These are phyloP conservation scores for Fusarium sp. DNA, from an alignment of 2,329 filamentous ascomycete genomes.

Conservation along the genomic window DNA sequence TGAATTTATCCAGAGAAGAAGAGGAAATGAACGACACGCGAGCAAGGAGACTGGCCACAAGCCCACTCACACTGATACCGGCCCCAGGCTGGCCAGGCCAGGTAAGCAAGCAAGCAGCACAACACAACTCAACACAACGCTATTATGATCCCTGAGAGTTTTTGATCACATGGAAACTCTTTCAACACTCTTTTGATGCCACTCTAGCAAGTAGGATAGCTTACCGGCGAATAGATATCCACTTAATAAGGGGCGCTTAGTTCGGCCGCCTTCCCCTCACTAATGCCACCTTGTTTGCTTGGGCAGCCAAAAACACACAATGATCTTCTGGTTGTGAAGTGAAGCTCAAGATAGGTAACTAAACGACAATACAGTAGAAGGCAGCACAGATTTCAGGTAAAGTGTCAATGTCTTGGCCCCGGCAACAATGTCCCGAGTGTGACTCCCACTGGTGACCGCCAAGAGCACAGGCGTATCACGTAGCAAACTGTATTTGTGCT, in stretches of 20 bases:
- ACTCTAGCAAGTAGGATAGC: constrained; percentile 26
- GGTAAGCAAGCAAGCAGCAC: not conserved
- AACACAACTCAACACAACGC: not conserved
- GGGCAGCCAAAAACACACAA: constrained; percentile 22
- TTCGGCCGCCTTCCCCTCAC: constrained; percentile 33
- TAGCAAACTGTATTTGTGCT: not conserved
- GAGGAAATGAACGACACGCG: constrained; percentile 25
- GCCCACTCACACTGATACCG: constrained; percentile 26
- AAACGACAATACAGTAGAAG: not conserved
- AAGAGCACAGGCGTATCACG: not conserved
- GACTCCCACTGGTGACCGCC: constrained; percentile 22
- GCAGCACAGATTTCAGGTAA: not conserved
- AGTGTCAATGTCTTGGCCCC: constrained; percentile 21
- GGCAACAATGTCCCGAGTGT: constrained; percentile 31
- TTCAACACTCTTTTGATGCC: constrained; percentile 4
- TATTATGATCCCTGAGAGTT: constrained; percentile 15
- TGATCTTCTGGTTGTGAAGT: constrained; percentile 9
- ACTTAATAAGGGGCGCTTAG: constrained; percentile 36
- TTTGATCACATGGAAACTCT: constrained; percentile 36
- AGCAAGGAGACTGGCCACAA: constrained; percentile 5
- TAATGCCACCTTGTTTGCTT: constrained; percentile 43
- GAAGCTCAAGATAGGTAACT: not conserved
- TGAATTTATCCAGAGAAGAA: constrained; percentile 5
- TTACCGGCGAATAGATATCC: constrained; percentile 27
- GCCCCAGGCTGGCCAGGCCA: not conserved